These are phyloP conservation scores for Globomyces pollinis-pini DNA, from an alignment of 192 early-diverging fungal genomes.

Conservation along the genomic window DNA sequence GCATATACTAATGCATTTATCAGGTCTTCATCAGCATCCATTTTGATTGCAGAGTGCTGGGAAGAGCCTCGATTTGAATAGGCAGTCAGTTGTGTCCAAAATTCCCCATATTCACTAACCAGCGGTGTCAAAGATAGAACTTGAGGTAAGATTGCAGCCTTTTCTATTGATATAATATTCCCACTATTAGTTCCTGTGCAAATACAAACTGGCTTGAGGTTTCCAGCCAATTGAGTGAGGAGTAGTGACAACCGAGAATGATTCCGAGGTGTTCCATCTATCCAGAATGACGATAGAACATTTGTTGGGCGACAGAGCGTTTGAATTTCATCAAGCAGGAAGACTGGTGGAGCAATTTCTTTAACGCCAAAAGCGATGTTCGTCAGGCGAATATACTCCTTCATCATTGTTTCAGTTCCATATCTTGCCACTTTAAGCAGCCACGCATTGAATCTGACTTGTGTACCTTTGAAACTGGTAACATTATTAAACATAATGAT, in stretches of 20 bases:
- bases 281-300: background rate
- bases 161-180: background rate
- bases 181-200: background rate
- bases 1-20: background rate
- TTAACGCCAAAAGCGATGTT: background rate
- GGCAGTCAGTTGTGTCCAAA: background rate
- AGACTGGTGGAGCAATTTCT: background rate
- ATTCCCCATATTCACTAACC: background rate
- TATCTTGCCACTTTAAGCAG: background rate
- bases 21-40: background rate
- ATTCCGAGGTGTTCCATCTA: background rate
- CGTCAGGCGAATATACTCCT: background rate
- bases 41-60: background rate
- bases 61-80: background rate
- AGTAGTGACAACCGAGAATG: background rate
- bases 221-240: background rate
- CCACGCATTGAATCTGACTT: background rate
- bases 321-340: background rate
- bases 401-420: background rate
- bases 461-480: background rate
- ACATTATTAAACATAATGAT: background rate
- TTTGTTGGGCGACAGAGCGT: background rate
- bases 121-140: background rate
- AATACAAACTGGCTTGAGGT: background rate
- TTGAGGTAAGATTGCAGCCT: background rate